Conservation (phyloP, 441 rosid species). For the Gossypium aridum region DNA sequence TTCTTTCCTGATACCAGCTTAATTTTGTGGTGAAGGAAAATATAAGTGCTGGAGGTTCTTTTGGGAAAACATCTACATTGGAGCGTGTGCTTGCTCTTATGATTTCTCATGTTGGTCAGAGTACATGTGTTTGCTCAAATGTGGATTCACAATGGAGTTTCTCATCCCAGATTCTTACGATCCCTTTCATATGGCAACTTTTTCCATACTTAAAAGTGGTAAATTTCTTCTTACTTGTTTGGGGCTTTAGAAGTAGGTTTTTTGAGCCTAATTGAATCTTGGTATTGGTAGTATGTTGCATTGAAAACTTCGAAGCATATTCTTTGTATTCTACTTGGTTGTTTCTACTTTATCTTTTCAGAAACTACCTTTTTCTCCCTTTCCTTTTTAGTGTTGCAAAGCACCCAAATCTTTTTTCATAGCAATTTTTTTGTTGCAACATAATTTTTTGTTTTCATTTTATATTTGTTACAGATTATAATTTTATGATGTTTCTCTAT, state of each 20-base stretch:
- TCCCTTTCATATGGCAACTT: conserved; percentile 79
- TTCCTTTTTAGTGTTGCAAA: too few relatives aligned
- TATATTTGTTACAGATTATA: conserved; percentile 13
- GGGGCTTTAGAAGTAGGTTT: conserved; percentile 6
- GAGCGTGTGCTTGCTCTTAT: conserved; percentile 54
- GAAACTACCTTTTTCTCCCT: too few relatives aligned
- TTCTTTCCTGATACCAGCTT: conserved; percentile 3
- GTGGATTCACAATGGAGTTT: conserved; percentile 69
- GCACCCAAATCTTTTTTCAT: not conserved
- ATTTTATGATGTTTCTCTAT: conserved; percentile 20
- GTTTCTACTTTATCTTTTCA: not conserved
- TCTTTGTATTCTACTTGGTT: not conserved
- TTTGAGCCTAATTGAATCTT: conserved; percentile 7
- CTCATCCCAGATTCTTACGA: conserved; percentile 76
- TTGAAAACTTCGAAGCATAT: conserved; percentile 1
- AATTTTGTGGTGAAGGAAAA: conserved; percentile 50
- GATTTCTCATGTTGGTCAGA: conserved; percentile 63
- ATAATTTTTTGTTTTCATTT: not conserved
- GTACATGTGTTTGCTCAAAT: conserved; percentile 59
- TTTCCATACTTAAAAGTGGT: conserved; percentile 88
- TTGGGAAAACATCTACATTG: conserved; percentile 42
- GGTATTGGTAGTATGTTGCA: not conserved
- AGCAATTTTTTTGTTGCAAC: not conserved
- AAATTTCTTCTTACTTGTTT: conserved; percentile 12
- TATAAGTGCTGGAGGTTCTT: conserved; percentile 19